Percentiles rank a stretch among this genome's conserved stretches.
phyloP scores from a whole-genome alignment of 352 stramenopile genomes.

The Phytophthora cryptogea region DNA sequence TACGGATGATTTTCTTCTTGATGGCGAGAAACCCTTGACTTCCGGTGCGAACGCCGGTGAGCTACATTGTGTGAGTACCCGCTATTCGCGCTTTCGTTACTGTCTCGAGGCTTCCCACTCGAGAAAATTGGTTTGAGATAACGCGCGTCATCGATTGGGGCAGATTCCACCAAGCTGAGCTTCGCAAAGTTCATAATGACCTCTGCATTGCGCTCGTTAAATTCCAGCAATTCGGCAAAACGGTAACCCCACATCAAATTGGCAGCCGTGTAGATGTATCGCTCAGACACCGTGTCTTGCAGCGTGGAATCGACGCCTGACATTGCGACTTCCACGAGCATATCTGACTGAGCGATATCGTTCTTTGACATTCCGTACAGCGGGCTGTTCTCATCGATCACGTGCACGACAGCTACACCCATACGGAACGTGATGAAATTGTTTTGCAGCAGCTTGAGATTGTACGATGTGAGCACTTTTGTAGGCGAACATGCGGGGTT shows the following conservation, averaged over 20 bases:
- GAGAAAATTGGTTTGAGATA: constrained; percentile 44
- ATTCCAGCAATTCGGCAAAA: constrained; percentile 76
- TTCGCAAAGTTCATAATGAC: constrained; percentile 85
- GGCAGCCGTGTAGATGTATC: constrained; percentile 73
- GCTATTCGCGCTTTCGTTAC: constrained; percentile 9
- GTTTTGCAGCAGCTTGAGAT: constrained; percentile 78
- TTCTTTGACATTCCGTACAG: constrained; percentile 63
- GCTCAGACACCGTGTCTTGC: constrained; percentile 80
- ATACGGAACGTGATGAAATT: constrained; percentile 90
- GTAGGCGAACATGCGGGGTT: constrained; percentile 28
- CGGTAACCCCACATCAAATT: constrained; percentile 74
- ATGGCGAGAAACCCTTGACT: constrained; percentile 20
- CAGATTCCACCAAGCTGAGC: constrained; percentile 61
- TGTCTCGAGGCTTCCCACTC: constrained; percentile 7
- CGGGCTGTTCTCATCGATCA: constrained; percentile 75
- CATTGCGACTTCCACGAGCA: constrained; percentile 80
- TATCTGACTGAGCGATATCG: constrained; percentile 66
- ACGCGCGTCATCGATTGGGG: constrained; percentile 49
- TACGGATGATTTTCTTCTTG: constrained; percentile 28
- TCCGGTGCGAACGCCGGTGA: constrained; percentile 22
- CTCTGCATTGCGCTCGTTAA: constrained; percentile 64
- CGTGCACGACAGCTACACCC: constrained; percentile 76
- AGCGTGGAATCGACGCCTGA: constrained; percentile 83
- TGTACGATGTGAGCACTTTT: constrained; percentile 73
- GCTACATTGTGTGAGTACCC: constrained; percentile 20